phyloP scores from a whole-genome alignment of 805 yeast species.

The Yarrowia keelungensis region DNA sequence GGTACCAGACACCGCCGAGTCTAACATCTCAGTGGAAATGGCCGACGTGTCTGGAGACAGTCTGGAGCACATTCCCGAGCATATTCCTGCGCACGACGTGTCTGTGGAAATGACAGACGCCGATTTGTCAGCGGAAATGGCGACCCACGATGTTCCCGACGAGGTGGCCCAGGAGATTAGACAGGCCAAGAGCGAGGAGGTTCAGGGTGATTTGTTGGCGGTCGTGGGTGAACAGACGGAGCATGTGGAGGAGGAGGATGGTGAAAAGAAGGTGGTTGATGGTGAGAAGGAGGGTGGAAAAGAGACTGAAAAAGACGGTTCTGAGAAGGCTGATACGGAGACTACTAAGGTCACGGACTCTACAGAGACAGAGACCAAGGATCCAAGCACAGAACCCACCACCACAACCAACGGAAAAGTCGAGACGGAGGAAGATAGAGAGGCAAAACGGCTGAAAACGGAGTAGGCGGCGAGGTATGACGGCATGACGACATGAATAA shows the following conservation, averaged over 20 bases:
- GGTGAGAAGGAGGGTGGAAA: background rate
- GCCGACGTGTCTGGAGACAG: conserved; percentile 9
- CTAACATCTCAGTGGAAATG: conserved; percentile 13
- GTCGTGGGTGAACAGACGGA: background rate
- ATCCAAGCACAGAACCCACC: too few relatives aligned
- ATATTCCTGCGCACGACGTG: conserved; percentile 9
- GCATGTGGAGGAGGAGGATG: background rate
- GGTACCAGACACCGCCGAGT: background rate
- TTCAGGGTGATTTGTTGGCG: background rate
- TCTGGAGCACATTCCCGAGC: background rate
- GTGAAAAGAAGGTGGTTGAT: background rate
- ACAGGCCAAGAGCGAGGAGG: conserved; percentile 2
- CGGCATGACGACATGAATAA: background rate
- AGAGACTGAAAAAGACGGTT: too few relatives aligned
- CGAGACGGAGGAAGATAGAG: conserved; percentile 18
- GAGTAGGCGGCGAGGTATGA: background rate
- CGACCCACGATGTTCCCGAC: conserved; percentile 9
- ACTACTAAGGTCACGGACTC: background rate
- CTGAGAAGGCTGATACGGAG: background rate
- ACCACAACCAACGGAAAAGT: background rate
- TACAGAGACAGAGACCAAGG: background rate
- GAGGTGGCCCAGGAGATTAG: background rate
- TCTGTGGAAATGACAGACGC: conserved; percentile 37
- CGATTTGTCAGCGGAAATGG: conserved; percentile 10
- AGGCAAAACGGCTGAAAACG: conserved; percentile 23